A percentile compares a stretch with the other conserved stretches of the same genome.
These are phyloP conservation scores for Stachybotrys chartarum DNA, from an alignment of 2,329 filamentous ascomycete genomes.

Conservation along the genomic window DNA sequence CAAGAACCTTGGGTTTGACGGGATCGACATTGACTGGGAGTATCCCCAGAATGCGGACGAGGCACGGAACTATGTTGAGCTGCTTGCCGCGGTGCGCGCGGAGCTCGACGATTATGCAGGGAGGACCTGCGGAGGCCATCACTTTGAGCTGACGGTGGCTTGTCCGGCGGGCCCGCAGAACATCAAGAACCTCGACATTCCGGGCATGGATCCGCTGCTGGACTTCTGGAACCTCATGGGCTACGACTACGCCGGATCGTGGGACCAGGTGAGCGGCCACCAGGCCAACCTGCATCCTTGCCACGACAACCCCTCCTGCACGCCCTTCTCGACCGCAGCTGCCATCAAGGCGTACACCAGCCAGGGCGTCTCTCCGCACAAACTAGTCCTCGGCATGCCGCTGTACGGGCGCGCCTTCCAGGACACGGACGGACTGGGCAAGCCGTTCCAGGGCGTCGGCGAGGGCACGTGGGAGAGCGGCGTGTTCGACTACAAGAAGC, in stretches of 20 bases:
- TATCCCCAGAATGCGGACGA: constrained; percentile 50
- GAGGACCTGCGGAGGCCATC: constrained; percentile 33
- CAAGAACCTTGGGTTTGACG: constrained; percentile 73
- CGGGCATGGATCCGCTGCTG: constrained; percentile 56
- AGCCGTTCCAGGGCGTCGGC: constrained; percentile 63
- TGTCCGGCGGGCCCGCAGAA: constrained; percentile 57
- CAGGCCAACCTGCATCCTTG: constrained; percentile 71
- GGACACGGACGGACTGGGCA: constrained; percentile 68
- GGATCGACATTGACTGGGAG: constrained; percentile 64
- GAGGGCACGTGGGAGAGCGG: constrained; percentile 79
- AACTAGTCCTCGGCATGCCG: constrained; percentile 87
- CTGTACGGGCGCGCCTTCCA: constrained; percentile 84
- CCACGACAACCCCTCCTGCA: constrained; percentile 48
- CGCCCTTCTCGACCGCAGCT: constrained; percentile 68
- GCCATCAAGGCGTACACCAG: constrained; percentile 66
- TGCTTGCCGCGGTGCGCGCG: constrained; percentile 47
- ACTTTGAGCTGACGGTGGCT: constrained; percentile 59
- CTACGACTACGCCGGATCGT: constrained; percentile 81
- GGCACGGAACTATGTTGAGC: constrained; percentile 50
- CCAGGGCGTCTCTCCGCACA: constrained; percentile 56
- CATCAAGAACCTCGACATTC: constrained; percentile 55
- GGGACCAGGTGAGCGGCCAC: constrained; percentile 67
- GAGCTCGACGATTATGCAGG: constrained; percentile 52
- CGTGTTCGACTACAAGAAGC: constrained; percentile 80
- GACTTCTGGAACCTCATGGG: constrained; percentile 83